Base-by-base conservation (phyloP, 140 eudicot genomes). In the Anethum foeniculum region DNA sequence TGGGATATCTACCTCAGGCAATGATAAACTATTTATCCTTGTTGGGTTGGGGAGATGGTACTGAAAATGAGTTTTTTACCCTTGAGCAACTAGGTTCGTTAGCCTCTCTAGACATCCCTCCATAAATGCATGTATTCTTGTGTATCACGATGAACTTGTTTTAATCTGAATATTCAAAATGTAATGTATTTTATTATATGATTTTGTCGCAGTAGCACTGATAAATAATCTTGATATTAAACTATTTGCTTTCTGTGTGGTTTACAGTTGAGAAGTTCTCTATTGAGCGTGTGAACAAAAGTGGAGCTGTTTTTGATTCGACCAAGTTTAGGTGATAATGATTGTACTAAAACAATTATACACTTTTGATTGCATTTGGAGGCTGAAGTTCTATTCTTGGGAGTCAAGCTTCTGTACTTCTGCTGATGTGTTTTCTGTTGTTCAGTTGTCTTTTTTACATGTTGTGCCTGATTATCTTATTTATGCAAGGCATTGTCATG, bases 11-110 rank as follows among this genome's bases (percentile, higher is more conserved):
- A 85, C 97, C 99, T 80, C 92, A 95, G 87, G 92, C 97, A 38
- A 83, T 95, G 86, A 96, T 95, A 76, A 95, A 95, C 86, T 95
- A 95, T 81, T 88, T 95, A 60, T 96, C 97, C 23, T 83, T 95
- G 79, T 84, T 95, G 86, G 99, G 99, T 58, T 95, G 99, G 99
- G 92, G 99, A 83, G 99, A 95, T 86, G 97, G 99, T 83, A 95
- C 97, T 84, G 93, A 89, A 52, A 91, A 81, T 81, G 99, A 95
- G 81, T 95, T 92, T 88, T 95, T 89, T 85, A 88, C 93, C 85
- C 89, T 95, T 65, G 93, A 95, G 71, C 88, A 92, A 75, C 92
- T 95, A 80, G 99, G 99, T 95, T 81, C 80, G 94, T 89, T 60
- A 65, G n/a, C 76, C 39, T 82, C 56, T 16, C 44, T 30, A 32